phyloP scores from a whole-genome alignment of 169 alveolate genomes.

The Plasmodium coatneyi region DNA sequence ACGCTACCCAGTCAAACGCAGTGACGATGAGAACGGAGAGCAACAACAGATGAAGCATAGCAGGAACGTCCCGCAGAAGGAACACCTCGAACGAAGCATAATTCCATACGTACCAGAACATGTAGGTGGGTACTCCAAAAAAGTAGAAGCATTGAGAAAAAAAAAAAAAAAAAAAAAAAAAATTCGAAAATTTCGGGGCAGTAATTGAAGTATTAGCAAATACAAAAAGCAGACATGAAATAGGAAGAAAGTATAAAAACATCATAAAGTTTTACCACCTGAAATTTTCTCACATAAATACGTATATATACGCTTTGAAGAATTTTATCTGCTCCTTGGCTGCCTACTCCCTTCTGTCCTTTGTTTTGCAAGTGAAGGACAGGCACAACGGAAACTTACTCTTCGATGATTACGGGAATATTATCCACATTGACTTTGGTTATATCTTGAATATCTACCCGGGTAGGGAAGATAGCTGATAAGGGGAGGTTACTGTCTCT shows the following conservation, averaged over 20 bases:
- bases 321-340: slow-evolving; percentile 95
- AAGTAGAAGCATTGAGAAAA: background rate
- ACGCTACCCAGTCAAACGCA: background rate
- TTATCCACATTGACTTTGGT: slow-evolving; percentile 97
- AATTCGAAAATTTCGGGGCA: slow-evolving; percentile 74
- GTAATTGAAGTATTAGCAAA: slow-evolving; percentile 73
- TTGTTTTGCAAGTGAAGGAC: slow-evolving; percentile 92
- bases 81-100: background rate
- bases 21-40: background rate
- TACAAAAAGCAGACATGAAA: slow-evolving; percentile 74
- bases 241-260: slow-evolving; percentile 58
- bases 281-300: slow-evolving; percentile 42
- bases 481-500: background rate
- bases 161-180: slow-evolving; percentile 49
- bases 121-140: background rate
- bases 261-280: slow-evolving; percentile 52
- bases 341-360: slow-evolving; percentile 96
- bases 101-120: slow-evolving; percentile 3
- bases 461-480: slow-evolving; percentile 80
- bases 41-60: background rate
- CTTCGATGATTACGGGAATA: slow-evolving; percentile 94
- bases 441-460: slow-evolving; percentile 96
- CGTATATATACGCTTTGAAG: slow-evolving; percentile 81
- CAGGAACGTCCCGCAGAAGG: background rate
- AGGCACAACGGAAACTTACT: slow-evolving; percentile 97